Base-by-base conservation (phyloP, 495 filamentous ascomycete species). In the Hyaloscypha bicolor region DNA sequence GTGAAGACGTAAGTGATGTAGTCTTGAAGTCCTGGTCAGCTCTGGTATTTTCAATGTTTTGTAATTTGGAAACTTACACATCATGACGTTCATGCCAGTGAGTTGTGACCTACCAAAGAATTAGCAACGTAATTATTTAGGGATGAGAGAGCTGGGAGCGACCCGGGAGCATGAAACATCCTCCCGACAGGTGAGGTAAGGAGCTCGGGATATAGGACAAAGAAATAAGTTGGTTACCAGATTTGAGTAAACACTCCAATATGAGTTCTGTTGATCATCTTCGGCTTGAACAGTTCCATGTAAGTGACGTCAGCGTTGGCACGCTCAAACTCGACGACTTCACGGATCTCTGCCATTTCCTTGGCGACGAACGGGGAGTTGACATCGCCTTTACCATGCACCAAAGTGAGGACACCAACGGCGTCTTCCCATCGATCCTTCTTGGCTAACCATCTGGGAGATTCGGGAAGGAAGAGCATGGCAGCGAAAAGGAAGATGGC, bases 71-170 rank as follows among this genome's bases (percentile, higher is more conserved):
- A 74, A 77, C 56, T 78, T 82, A 71, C 86, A 85, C 86, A 93
- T 92, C 90, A 93, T 93, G 14, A 93, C 90, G 73, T 93, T 94
- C 88, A 93, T 93, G 16, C 92, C 92, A 0, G 90, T 91, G 22
- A 94, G 79, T 72, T 95, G 92, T 32, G 87, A 88, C 25, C 25
- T 25, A 25, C 25, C 25, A 25, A 25, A 25, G 1, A 25, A 25
- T 25, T 25, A 25, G 25, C 25, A 25, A 25, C 25, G 25, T 25
- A 25, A 1, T 25, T 25, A 1, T 25, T 25, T 25, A 25, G 25
- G 25, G 25, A 2, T 2, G 25, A 25, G 25, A 25, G 25, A 25
- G 25, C 25, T 25, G 25, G 2, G 25, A 25, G 25, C 25, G 25
- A 25, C 25, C 25, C 25, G 25, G 25, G 25, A 25, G 25, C 25